Conservation (phyloP, 2,329 filamentous ascomycete species). For the Uncinocarpus reesii region DNA sequence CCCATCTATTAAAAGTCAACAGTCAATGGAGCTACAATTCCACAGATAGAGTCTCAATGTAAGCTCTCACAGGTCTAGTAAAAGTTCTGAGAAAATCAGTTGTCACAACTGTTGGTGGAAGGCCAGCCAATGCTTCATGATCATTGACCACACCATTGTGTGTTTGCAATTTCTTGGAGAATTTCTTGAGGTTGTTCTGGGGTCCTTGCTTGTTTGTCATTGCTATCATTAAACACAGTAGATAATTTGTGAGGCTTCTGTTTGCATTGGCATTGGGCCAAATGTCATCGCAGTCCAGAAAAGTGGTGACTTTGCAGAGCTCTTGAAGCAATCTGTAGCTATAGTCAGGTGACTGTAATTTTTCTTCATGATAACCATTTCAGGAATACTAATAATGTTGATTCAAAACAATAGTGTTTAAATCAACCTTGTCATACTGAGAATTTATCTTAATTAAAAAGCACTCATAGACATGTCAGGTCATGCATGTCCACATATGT, state of each 20-base stretch:
- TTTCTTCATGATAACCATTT: neutral
- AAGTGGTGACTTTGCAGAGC: neutral
- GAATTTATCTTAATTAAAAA: no score
- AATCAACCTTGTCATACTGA: no score
- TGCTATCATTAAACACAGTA: neutral
- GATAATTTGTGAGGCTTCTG: neutral
- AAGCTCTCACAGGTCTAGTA: conserved; percentile 17
- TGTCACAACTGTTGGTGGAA: conserved; percentile 3
- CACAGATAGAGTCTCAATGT: no score
- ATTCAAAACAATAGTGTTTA: no score
- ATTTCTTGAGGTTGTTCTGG: neutral
- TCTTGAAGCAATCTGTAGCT: neutral
- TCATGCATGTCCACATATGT: no score
- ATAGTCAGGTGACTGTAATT: neutral
- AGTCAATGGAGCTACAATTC: conserved; percentile 6
- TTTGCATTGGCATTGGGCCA: no score
- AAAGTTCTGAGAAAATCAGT: conserved; percentile 15
- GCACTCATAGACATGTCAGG: no score
- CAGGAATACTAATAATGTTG: no score
- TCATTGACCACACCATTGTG: neutral
- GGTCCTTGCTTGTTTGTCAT: conserved; percentile 9
- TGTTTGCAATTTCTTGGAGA: neutral
- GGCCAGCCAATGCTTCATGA: conserved; percentile 1
- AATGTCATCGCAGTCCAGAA: no score
- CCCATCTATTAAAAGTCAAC: conserved; percentile 9